Evolutionary conservation across 2,329 filamentous ascomycete species (phyloP), one percentile per base, ranked within the genome.

Genomic region (Fusarium illudens): DNA sequence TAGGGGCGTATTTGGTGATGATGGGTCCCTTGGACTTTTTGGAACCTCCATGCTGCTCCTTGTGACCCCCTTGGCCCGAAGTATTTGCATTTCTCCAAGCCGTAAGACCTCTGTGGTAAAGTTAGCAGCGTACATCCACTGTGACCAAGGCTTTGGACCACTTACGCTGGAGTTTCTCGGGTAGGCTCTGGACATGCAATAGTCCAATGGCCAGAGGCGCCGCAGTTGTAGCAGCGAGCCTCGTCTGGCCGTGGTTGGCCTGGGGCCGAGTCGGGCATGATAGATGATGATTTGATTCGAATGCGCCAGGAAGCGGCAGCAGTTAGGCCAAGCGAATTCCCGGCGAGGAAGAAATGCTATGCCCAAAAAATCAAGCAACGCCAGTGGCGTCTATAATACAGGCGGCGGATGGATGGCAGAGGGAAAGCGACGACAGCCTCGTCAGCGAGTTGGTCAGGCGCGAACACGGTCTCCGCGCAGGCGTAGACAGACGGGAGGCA

Each of bases 221-320:
- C 84, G 68, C 86, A 88, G 71, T 86, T 87, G 73, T 86, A 87
- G 74, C 86, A 88, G 65, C 80, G 75, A 51, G 79, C 71, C 60
- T 80, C 78, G 46, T 79, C 77, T 27, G 77, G 62, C 22, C 72
- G 77, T 61, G 74, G 69, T 36, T 77, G 72, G 61, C 72, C 72
- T 56, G 74, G 63, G 50, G 70, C 62, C 55, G 77, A 58, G 36
- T 75, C 73, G 37, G 76, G 52, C 78, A 79, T 79, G 54, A 50
- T 49, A 27, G 22, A 46, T 15, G 33, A 50, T 52, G 49, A n/a
- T n/a, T n/a, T 15, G 20, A 50, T 33, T 36, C n/a, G 48, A 53
- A 34, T 34, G 53, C 19, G 48, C 50, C 39, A 36, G 29, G 37
- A 42, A 49, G 27, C 20, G 37, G 50, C 20, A 17, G 51, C 29